Conservation (phyloP, 352 stramenopile genomes). For the Phytophthora niederhauseri region DNA sequence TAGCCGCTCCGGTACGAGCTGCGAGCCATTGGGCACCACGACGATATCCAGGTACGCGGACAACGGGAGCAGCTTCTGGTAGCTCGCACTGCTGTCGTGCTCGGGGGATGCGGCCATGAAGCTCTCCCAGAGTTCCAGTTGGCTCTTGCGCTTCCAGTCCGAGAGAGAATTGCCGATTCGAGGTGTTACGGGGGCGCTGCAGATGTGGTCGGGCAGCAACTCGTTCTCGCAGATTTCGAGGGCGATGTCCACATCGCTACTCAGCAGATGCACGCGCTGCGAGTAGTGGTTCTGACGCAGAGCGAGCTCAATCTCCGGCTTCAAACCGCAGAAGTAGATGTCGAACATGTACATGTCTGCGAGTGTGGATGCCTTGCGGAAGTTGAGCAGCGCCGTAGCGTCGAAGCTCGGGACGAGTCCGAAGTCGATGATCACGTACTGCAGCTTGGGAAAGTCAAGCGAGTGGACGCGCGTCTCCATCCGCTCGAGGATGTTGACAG, state of each 20-base stretch:
- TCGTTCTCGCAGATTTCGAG: constrained; percentile 75
- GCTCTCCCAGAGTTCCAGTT: constrained; percentile 71
- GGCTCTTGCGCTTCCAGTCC: constrained; percentile 71
- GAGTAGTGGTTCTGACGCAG: constrained; percentile 57
- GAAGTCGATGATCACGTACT: constrained; percentile 81
- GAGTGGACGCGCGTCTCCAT: constrained; percentile 75
- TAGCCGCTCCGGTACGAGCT: constrained; percentile 44
- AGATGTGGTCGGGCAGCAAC: constrained; percentile 55
- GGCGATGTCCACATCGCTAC: constrained; percentile 56
- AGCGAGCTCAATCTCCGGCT: constrained; percentile 50
- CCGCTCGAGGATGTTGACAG: constrained; percentile 75
- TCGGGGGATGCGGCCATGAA: constrained; percentile 51
- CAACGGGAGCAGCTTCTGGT: constrained; percentile 65
- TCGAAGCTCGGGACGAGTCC: constrained; percentile 81
- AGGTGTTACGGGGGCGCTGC: constrained; percentile 33
- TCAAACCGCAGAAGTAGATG: constrained; percentile 82
- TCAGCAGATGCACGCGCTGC: constrained; percentile 52
- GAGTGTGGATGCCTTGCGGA: constrained; percentile 66
- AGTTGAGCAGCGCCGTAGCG: constrained; percentile 76
- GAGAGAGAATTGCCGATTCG: constrained; percentile 31
- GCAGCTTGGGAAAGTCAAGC: constrained; percentile 59
- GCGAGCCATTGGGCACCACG: constrained; percentile 45
- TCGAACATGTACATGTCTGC: constrained; percentile 74
- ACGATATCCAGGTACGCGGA: constrained; percentile 68
- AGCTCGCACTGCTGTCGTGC: constrained; percentile 34